A percentile compares a stretch with the other conserved stretches of the same genome.
phyloP scores from a whole-genome alignment of 306 rosid genomes.

The Rosa rugosa region DNA sequence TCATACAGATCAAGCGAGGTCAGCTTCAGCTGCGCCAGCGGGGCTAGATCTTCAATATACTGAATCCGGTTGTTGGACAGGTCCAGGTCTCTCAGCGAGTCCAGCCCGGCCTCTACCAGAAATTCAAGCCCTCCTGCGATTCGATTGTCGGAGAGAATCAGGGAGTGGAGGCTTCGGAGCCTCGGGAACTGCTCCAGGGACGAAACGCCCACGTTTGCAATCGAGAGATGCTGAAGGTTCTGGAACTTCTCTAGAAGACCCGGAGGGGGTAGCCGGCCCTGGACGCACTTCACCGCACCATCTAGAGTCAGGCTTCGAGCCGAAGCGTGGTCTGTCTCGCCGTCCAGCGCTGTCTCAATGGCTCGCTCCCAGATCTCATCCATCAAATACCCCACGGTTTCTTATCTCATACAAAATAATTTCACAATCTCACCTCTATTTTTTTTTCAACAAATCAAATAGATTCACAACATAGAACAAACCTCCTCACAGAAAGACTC shows the following conservation, averaged over 20 bases:
- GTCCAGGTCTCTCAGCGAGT: constrained; percentile 80
- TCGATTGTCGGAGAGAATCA: constrained; percentile 80
- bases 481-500: background rate
- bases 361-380: constrained; percentile 99
- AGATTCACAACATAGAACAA: constrained; percentile 1
- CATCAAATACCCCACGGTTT: constrained; percentile 62
- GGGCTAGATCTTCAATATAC: constrained; percentile 76
- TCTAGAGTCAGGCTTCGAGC: constrained; percentile 74
- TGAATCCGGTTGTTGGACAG: constrained; percentile 88
- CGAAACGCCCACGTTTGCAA: constrained; percentile 84
- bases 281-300: constrained; percentile 91
- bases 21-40: constrained; percentile 79
- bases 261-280: constrained; percentile 84
- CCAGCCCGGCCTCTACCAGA: constrained; percentile 74
- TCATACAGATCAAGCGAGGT: constrained; percentile 89
- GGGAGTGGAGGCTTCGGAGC: constrained; percentile 63
- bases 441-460: background rate
- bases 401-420: constrained; percentile 45
- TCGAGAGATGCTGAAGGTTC: constrained; percentile 86
- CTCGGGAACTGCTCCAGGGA: constrained; percentile 91
- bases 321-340: constrained; percentile 65
- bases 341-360: constrained; percentile 85
- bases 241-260: constrained; percentile 69
- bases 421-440: background rate
- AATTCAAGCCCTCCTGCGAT: constrained; percentile 81